Evolutionary conservation across 106 monocot species (phyloP).

Genomic region (Hemerocallis citrina): DNA sequence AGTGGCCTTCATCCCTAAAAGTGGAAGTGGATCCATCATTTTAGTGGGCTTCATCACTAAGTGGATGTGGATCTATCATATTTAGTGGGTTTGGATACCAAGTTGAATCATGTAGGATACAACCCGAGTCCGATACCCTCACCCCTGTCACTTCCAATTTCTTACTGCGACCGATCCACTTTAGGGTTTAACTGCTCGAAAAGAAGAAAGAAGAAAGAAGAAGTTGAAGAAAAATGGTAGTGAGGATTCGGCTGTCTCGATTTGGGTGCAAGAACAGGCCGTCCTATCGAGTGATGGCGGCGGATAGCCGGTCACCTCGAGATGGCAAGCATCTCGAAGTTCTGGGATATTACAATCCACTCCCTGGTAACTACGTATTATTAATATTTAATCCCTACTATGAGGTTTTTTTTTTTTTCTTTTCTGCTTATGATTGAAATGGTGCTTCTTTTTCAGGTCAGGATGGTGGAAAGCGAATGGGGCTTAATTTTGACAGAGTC

Average conservation of each 20-base stretch:
- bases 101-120: too few species aligned
- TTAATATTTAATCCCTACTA: not conserved
- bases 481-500: conserved; percentile 17
- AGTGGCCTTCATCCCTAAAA: too few species aligned
- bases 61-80: too few species aligned
- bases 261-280: conserved; percentile 89
- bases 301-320: conserved; percentile 74
- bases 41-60: too few species aligned
- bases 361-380: conserved; percentile 44
- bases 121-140: too few species aligned
- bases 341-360: conserved; percentile 90
- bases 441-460: conserved; percentile 14
- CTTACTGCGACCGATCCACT: too few species aligned
- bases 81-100: too few species aligned
- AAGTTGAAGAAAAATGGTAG: conserved; percentile 43
- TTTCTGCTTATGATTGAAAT: not conserved
- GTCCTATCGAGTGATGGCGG: conserved; percentile 85
- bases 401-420: not conserved
- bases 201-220: too few species aligned
- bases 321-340: conserved; percentile 93
- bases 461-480: conserved; percentile 23
- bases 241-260: conserved; percentile 67
- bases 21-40: too few species aligned
- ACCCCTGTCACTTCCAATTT: too few species aligned
- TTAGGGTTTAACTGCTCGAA: too few species aligned